phyloP scores from a whole-genome alignment of 2,329 filamentous ascomycete genomes.

The Penicillium sp. region DNA sequence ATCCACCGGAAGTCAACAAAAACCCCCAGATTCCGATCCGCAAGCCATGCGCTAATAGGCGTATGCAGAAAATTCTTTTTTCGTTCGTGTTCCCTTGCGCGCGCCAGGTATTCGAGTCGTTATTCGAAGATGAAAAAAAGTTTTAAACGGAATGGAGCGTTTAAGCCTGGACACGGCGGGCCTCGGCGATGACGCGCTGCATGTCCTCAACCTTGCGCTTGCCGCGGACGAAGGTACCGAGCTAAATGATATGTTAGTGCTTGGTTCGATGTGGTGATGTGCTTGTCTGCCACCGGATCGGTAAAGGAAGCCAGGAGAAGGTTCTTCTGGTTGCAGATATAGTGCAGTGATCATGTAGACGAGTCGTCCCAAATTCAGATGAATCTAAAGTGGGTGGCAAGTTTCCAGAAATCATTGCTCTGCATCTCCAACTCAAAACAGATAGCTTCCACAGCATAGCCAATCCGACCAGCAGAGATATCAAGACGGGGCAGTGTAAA shows the following conservation, averaged over 20 bases:
- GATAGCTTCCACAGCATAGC: conserved; percentile 1
- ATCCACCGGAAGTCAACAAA: conserved; percentile 28
- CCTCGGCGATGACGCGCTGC: conserved; percentile 95
- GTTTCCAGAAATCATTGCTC: background rate
- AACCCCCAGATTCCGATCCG: conserved; percentile 30
- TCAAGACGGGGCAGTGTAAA: conserved; percentile 30
- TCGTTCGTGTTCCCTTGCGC: conserved; percentile 28
- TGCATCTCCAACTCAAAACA: background rate
- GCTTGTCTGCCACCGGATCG: background rate
- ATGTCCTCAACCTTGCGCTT: conserved; percentile 99
- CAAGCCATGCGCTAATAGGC: conserved; percentile 26
- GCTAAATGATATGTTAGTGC: conserved; percentile 56
- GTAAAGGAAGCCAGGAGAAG: background rate
- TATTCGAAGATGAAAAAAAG: conserved; percentile 32
- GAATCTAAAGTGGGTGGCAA: conserved; percentile 1
- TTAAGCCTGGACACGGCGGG: conserved; percentile 74
- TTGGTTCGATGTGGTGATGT: background rate
- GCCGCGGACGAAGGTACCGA: conserved; percentile 97
- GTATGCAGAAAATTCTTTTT: conserved; percentile 19
- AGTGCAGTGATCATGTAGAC: background rate
- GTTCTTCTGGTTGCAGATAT: background rate
- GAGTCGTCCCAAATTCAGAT: background rate
- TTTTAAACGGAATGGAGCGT: conserved; percentile 28
- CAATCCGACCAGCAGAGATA: background rate
- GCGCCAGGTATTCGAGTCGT: conserved; percentile 31